Evolutionary conservation across 1,284 basidiomycete species (phyloP).

Genomic region (Cutaneotrichosporon spelunceum): DNA sequence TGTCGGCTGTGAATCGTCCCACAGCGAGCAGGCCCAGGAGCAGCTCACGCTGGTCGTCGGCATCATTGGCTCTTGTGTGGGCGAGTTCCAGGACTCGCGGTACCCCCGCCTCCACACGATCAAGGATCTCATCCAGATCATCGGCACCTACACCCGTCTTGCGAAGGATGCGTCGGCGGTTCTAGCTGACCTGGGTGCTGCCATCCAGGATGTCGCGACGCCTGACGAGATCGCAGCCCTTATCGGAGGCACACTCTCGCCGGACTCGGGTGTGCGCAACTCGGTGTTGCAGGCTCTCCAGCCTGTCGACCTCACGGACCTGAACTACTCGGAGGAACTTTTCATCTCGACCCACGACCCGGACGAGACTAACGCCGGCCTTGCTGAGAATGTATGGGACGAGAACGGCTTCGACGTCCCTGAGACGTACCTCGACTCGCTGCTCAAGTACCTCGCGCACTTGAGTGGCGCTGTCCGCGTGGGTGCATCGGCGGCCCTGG

Average conservation of each 20-base stretch:
- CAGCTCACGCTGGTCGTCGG: conserved; percentile 82
- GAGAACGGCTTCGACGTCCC: conserved; percentile 93
- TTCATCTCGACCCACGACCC: conserved; percentile 88
- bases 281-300: conserved; percentile 86
- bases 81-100: conserved; percentile 65
- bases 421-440: conserved; percentile 63
- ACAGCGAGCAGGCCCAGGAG: conserved; percentile 71
- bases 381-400: conserved; percentile 86
- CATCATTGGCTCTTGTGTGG: conserved; percentile 79
- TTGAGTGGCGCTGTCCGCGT: conserved; percentile 76
- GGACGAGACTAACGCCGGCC: conserved; percentile 83
- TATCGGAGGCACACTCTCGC: conserved; percentile 71
- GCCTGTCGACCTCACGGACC: conserved; percentile 91
- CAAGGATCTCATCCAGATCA: conserved; percentile 68
- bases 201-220: conserved; percentile 67
- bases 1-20: conserved; percentile 59
- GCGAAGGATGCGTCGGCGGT: conserved; percentile 82
- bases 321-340: conserved; percentile 86
- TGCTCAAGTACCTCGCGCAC: conserved; percentile 73
- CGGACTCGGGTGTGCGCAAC: conserved; percentile 84
- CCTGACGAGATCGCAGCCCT: conserved; percentile 65
- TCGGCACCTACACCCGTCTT: conserved; percentile 74
- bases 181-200: conserved; percentile 77
- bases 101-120: conserved; percentile 75
- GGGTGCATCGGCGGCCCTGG: conserved; percentile 69